Evolutionary conservation across 2,329 filamentous ascomycete genomes (phyloP), one percentile per base, ranked within the genome.

Genomic region (Curvularia verruculosa): DNA sequence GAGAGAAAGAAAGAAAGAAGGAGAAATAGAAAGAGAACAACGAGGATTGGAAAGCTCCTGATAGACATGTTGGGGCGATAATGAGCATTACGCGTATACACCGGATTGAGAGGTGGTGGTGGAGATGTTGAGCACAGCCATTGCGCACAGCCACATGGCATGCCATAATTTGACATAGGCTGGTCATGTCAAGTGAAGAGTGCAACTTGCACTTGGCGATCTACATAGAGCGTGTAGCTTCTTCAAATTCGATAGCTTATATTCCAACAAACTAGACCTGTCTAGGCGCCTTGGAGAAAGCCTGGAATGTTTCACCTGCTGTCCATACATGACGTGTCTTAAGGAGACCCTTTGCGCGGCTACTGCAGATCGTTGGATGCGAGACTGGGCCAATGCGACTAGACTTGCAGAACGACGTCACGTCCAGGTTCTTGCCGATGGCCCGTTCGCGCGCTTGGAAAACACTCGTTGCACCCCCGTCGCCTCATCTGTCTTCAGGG

Each of bases 331-430:
- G 48, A 56, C 49, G 59, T 60, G 50, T 50, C 50, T 39, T 36
- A 50, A 26, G 47, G 52, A 53, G 49, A 48, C 50, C 56, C 52
- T 55, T 53, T 48, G 54, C 56, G 59, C 53, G 54, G 44, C 56
- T 59, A 36, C 19, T 36, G 59, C 48, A 46, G 50, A 62, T 66
- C 54, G 56, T 60, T 64, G 65, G 60, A 50, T 54, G 44, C n/a
- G 18, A 23, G 37, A 31, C 5, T 56, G 40, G 52, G 47, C 47
- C 39, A 47, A 50, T 46, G 59, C 52, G 59, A 8, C 56, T 60
- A 34, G 53, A 56, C 64, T 58, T 51, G 53, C 54, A 46, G 18
- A 24, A 60, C 63, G 65, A 68, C 66, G 67, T 71, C 68, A 66
- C 59, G 26, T 26, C 43, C 51, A 45, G 53, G 49, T 39, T 53